A percentile compares a stretch with the other conserved stretches of the same genome.
Conservation (phyloP, 2,329 filamentous ascomycete genomes). For the Pseudogymnoascus sp. region DNA sequence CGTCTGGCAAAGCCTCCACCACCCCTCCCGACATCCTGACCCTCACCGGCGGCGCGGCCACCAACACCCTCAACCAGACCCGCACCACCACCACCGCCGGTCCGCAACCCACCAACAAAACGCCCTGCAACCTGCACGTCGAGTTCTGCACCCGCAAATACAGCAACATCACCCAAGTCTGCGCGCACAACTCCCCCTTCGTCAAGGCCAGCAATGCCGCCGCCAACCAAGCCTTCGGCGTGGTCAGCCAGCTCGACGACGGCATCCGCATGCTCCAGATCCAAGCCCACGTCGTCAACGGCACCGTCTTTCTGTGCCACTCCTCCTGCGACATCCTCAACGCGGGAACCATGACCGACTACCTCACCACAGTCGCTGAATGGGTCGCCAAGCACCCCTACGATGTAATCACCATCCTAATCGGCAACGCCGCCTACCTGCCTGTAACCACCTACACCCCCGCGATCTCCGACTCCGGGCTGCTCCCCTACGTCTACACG, state of each 20-base stretch:
- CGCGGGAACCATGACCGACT: constrained; percentile 68
- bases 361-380: constrained; percentile 58
- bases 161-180: constrained; percentile 73
- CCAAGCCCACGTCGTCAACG: constrained; percentile 56
- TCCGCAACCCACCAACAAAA: constrained; percentile 57
- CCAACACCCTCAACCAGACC: constrained; percentile 39
- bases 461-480: constrained; percentile 63
- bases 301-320: constrained; percentile 72
- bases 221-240: constrained; percentile 64
- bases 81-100: constrained; percentile 38
- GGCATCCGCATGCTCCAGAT: constrained; percentile 60
- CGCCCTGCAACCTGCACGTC: constrained; percentile 70
- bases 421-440: constrained; percentile 78
- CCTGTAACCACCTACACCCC: constrained; percentile 54
- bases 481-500: constrained; percentile 65
- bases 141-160: constrained; percentile 73
- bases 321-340: constrained; percentile 76
- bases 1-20: constrained; percentile 30
- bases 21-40: constrained; percentile 17
- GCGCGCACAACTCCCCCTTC: constrained; percentile 78
- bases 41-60: constrained; percentile 15
- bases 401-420: constrained; percentile 79
- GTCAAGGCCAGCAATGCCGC: constrained; percentile 61
- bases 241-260: constrained; percentile 69
- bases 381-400: constrained; percentile 76